phyloP scores from a whole-genome alignment of 768 basidiomycete genomes.

The Amanita rimosa region DNA sequence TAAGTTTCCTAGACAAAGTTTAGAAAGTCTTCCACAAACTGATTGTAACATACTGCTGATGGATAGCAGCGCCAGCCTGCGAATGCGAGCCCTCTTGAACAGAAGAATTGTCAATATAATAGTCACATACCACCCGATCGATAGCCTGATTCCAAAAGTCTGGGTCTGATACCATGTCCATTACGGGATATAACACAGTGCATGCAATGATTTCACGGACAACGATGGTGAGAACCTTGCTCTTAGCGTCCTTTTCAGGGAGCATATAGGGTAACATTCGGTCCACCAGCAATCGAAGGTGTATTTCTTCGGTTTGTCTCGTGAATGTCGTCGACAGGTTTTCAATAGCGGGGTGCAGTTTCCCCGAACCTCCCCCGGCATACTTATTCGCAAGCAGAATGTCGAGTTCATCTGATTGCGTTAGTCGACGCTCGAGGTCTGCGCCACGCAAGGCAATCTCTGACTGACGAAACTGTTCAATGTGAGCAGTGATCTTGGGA shows the following conservation, averaged over 20 bases:
- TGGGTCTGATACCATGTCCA: conserved; percentile 90
- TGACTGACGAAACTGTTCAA: conserved; percentile 85
- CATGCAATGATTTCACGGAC: conserved; percentile 79
- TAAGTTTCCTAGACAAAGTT: conserved; percentile 52
- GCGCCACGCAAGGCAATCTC: conserved; percentile 80
- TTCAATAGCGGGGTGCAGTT: conserved; percentile 77
- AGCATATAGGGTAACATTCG: conserved; percentile 61
- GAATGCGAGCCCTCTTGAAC: not conserved
- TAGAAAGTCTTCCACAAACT: not conserved
- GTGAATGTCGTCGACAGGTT: conserved; percentile 86
- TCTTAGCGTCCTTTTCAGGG: conserved; percentile 64
- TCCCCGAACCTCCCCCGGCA: conserved; percentile 49
- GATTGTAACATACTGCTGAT: conserved; percentile 29
- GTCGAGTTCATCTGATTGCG: conserved; percentile 86
- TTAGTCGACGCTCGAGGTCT: conserved; percentile 68
- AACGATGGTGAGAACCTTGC: conserved; percentile 59
- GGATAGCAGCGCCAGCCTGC: conserved; percentile 40
- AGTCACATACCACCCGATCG: conserved; percentile 71
- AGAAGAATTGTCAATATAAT: not conserved
- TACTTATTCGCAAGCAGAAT: conserved; percentile 78
- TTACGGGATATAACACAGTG: conserved; percentile 71
- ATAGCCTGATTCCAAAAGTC: conserved; percentile 96
- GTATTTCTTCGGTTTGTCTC: conserved; percentile 81
- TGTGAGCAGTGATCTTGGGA: conserved; percentile 81
- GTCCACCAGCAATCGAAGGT: conserved; percentile 64